These are phyloP conservation scores for Tetracladium setigerum DNA, from an alignment of 495 filamentous ascomycete genomes.

Conservation along the genomic window DNA sequence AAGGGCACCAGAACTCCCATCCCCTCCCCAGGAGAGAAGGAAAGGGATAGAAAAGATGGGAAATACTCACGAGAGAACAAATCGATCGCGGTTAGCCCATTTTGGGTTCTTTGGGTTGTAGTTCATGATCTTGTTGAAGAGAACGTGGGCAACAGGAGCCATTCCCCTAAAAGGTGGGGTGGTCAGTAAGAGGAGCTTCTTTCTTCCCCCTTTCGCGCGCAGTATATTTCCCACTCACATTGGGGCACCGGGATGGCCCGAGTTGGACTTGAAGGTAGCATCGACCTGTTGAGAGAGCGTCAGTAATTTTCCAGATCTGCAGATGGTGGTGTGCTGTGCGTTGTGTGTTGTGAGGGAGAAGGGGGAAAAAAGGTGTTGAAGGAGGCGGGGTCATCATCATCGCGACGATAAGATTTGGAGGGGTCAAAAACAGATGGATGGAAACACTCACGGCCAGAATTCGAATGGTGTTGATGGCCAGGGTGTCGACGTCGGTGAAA, in stretches of 20 bases:
- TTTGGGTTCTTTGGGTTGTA: conserved; percentile 99
- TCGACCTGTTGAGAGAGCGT: conserved; percentile 60
- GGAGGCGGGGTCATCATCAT: conserved; percentile 32
- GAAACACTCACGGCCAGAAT: conserved; percentile 72
- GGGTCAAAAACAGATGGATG: conserved; percentile 1
- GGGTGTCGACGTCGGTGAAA: conserved; percentile 76
- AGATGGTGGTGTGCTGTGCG: background rate
- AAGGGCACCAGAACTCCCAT: too few species aligned
- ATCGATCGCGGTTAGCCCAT: conserved; percentile 95
- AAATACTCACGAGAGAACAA: conserved; percentile 90
- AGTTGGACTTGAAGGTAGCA: conserved; percentile 94
- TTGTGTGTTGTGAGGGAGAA: background rate
- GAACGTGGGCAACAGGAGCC: conserved; percentile 94
- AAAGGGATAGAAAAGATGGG: background rate
- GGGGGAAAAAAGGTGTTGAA: conserved; percentile 7
- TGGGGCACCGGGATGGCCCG: conserved; percentile 95
- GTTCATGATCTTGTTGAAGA: conserved; percentile 98
- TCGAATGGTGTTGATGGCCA: conserved; percentile 97
- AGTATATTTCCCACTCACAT: conserved; percentile 40
- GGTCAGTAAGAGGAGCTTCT: conserved; percentile 23
- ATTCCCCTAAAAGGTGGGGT: conserved; percentile 34
- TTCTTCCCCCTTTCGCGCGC: conserved; percentile 1
- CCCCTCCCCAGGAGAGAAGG: too few species aligned
- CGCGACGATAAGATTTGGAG: conserved; percentile 5
- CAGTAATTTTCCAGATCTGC: conserved; percentile 7